Conservation (phyloP, 2,329 filamentous ascomycete species). For the Penicillium psychrosexuale region DNA sequence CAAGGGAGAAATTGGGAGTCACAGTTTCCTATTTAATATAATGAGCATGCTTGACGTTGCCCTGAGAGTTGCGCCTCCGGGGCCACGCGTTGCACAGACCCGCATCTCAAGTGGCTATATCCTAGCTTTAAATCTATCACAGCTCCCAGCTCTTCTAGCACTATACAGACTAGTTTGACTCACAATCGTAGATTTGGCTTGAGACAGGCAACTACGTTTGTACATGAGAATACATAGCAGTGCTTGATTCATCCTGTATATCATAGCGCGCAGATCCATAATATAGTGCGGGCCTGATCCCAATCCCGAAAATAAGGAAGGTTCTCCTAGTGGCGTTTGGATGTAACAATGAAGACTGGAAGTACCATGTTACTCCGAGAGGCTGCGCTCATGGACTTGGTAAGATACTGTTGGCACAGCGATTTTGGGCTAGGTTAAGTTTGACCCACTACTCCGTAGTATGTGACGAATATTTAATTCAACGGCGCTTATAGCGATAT, state of each 20-base stretch:
- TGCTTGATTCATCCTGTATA: background rate
- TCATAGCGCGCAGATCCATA: background rate
- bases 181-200: background rate
- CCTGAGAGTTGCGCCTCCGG: slow-evolving; percentile 10
- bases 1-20: background rate
- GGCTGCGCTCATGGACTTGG: background rate
- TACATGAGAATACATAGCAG: background rate
- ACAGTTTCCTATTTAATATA: background rate
- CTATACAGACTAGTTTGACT: background rate
- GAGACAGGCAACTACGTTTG: background rate
- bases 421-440: background rate
- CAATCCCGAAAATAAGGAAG: background rate
- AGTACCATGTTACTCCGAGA: background rate
- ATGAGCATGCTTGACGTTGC: background rate
- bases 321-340: background rate
- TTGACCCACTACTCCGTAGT: background rate
- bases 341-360: slow-evolving; percentile 8
- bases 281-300: background rate
- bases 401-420: too few relatives aligned
- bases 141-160: background rate
- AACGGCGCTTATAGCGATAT: background rate
- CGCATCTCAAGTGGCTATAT: background rate
- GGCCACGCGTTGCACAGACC: slow-evolving; percentile 15
- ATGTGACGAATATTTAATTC: background rate
- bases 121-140: slow-evolving; percentile 2